Conservation (phyloP, 352 stramenopile species). For the Plasmopara muralis region DNA sequence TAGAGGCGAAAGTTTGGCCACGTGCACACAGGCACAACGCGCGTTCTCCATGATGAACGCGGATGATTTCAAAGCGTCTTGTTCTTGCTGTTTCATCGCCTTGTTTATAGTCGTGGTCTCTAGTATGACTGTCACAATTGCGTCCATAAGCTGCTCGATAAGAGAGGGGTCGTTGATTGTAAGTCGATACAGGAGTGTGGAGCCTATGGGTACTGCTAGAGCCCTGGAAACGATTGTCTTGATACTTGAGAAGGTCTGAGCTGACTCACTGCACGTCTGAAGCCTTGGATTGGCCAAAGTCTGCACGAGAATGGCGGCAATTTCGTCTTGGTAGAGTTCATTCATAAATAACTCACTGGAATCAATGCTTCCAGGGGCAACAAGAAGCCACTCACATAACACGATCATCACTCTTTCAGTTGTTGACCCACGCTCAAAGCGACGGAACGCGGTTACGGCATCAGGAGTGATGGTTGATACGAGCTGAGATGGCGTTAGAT, state of each 20-base stretch:
- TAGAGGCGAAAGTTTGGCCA: constrained; percentile 33
- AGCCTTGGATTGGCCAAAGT: constrained; percentile 30
- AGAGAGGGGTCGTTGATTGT: constrained; percentile 45
- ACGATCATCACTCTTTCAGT: constrained; percentile 31
- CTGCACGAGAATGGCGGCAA: constrained; percentile 44
- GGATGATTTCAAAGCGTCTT: constrained; percentile 13
- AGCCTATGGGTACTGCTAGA: constrained; percentile 34
- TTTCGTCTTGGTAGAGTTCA: constrained; percentile 50
- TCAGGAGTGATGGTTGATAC: constrained; percentile 10
- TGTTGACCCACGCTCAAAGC: constrained; percentile 38
- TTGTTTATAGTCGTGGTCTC: constrained; percentile 12
- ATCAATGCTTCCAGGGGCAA: constrained; percentile 11
- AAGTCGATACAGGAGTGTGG: constrained; percentile 34
- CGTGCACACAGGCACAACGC: constrained; percentile 18
- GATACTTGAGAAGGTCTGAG: constrained; percentile 12
- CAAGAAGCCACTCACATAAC: constrained; percentile 28
- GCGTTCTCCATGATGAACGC: constrained; percentile 13
- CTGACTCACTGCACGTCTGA: constrained; percentile 13
- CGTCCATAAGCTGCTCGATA: constrained; percentile 32
- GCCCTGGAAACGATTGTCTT: constrained; percentile 10
- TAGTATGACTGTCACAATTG: constrained; percentile 27
- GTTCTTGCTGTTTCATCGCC: constrained; percentile 28
- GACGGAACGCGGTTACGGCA: constrained; percentile 28
- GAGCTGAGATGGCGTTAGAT: constrained; percentile 25
- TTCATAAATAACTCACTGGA: constrained; percentile 45